These are phyloP conservation scores for Asterella californica DNA, from an alignment of 225 moss, liverwort and hornwort genomes.

Conservation along the genomic window DNA sequence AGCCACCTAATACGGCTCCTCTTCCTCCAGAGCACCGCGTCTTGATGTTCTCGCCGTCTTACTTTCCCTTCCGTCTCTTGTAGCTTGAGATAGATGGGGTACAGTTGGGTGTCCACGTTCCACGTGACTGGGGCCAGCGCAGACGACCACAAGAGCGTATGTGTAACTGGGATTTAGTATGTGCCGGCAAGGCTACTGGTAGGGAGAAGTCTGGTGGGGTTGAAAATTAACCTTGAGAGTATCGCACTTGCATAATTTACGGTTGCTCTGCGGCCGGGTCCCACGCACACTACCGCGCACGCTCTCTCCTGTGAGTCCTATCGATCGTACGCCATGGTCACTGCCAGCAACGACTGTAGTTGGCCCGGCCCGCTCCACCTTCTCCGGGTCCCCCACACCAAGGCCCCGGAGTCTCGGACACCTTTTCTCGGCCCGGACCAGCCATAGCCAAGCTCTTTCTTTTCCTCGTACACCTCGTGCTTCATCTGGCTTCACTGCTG, in stretches of 20 bases:
- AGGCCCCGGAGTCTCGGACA: background rate
- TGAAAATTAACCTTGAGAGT: background rate
- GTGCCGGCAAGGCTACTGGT: background rate
- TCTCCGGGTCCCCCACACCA: background rate
- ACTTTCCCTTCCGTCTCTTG: no score
- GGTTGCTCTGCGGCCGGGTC: background rate
- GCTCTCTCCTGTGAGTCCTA: background rate
- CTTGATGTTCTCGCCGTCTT: no score
- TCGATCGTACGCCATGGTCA: constrained; percentile 2
- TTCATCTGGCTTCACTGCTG: no score
- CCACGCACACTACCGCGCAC: constrained; percentile 6
- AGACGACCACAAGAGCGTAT: background rate
- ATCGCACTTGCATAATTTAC: background rate
- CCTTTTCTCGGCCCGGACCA: background rate
- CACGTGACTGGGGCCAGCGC: constrained; percentile 1
- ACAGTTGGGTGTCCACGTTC: constrained; percentile 10
- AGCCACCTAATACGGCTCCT: no score
- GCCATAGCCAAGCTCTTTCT: background rate
- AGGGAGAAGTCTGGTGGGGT: background rate
- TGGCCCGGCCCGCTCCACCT: background rate
- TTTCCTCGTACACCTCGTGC: background rate
- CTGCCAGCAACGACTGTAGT: background rate
- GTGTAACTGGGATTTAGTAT: background rate
- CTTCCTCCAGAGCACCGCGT: no score
- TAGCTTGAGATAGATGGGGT: background rate